Conservation (phyloP, 176 grass and related monocot genomes). For the Saccharum spontaneum region DNA sequence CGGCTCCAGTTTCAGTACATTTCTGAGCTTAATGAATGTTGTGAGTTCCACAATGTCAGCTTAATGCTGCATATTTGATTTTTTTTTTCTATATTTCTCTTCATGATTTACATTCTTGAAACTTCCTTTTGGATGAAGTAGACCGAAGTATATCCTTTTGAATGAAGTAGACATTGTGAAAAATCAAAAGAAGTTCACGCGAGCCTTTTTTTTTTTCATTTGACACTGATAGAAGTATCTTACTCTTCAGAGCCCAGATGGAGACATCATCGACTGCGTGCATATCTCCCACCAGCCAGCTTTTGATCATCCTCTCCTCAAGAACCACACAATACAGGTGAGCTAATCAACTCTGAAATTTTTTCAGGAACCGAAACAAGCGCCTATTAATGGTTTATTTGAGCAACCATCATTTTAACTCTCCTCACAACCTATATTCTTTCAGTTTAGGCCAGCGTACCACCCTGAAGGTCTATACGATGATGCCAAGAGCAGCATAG, state of each 20-base stretch:
- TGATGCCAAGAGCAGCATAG: slow-evolving; percentile 46
- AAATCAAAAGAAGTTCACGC: not conserved
- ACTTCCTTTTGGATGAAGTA: not conserved
- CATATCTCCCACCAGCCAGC: slow-evolving; percentile 71
- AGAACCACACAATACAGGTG: slow-evolving; percentile 68
- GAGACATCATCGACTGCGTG: slow-evolving; percentile 78
- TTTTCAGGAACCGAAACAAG: not conserved
- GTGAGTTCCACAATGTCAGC: not conserved
- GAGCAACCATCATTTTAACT: not conserved
- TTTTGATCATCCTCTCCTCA: slow-evolving; percentile 76
- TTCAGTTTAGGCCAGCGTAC: slow-evolving; percentile 60
- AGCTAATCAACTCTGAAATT: not conserved
- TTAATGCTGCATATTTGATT: not conserved
- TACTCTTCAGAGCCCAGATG: slow-evolving; percentile 61
- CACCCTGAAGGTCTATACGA: slow-evolving; percentile 57
- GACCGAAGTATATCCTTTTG: not conserved
- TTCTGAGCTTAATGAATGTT: not conserved
- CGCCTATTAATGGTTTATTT: not conserved
- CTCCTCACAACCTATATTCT: not conserved
- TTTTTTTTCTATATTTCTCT: not conserved
- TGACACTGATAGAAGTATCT: slow-evolving; percentile 3
- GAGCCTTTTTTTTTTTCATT: not conserved
- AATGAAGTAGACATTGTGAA: not conserved
- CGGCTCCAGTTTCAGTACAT: not conserved
- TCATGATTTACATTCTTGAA: not conserved